Base-by-base conservation (phyloP, 2,329 filamentous ascomycete genomes). In the Knoxdaviesia capensis region DNA sequence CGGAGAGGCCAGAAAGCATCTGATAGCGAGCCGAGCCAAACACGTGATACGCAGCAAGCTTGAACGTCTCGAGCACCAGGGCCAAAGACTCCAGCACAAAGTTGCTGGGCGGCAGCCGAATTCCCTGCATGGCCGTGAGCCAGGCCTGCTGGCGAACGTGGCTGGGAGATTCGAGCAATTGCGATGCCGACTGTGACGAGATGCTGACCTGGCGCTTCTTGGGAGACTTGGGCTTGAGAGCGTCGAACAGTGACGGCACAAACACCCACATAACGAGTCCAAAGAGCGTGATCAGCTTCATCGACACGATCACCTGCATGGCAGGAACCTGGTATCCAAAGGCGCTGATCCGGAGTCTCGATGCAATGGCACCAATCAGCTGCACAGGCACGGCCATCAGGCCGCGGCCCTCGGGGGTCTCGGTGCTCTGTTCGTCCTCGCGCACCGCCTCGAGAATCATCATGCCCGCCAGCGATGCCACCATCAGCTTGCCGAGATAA, bases 121-220 rank as follows among this genome's bases (percentile, higher is more conserved):
- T 83, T 4, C 81, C 88, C 59, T 94, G 87, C 45, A 94, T 79
- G 6, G 87, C 83, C 3, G 87, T 94, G 44, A 92, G 75, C 87
- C 88, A 94, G 32, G 87, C 87, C 56, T 86, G 82, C 46, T 80
- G 77, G 41, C 86, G 79, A 38, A 93, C 80, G 50, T 90, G 75
- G 44, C 92, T 85, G 0, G 87, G 80, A 0, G 85, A 87, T 3
- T 82, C 76, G 44, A 85, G 65, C 3, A 82, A 85, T 43, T 76
- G 60, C 43, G 58, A 52, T 47, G 64, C 65, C 42, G 69, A 70
- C 4, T 71, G 61, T n/a, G n/a, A n/a, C n/a, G n/a, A n/a, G n/a
- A n/a, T n/a, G n/a, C n/a, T n/a, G n/a, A n/a, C n/a, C n/a, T n/a
- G n/a, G n/a, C n/a, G n/a, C n/a, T n/a, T n/a, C n/a, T n/a, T n/a